Evolutionary conservation across 257 asterid species (phyloP), one percentile per base, ranked within the genome.

Genomic region (Anisodus acutangulus): DNA sequence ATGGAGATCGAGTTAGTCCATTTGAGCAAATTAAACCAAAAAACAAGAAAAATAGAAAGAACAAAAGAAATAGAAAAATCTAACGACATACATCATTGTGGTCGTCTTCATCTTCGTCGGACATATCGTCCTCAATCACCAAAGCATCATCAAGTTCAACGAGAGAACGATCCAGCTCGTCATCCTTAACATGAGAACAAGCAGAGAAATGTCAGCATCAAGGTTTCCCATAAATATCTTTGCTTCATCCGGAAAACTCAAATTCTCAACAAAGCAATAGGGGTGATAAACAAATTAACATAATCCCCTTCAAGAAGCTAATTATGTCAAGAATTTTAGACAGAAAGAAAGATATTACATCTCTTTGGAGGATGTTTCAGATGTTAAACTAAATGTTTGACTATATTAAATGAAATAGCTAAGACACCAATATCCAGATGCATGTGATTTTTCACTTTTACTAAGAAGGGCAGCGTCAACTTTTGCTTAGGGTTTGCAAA

Each of bases 41-140:
- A 76, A 51, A 51, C 6, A 76, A 31, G 35, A 67, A 58, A 31
- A 51, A 64, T 82, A 37, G 67, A 82, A 51, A 43, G 78, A 51
- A 59, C 15, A 62, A 47, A 62, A 22, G 16, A 45, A 45, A 11
- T 1, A 62, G 59, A 41, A 76, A 62, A 68, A 59, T 37, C 74
- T 17, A 54, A 78, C 35, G 35, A 31, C 92, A 83, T 93, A 97
- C 99, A 89, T 92, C 97, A 84, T 94, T 97, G 84, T 85, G 90
- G 82, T 88, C 96, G 6, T 92, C 95, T 3, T 91, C 97, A 9
- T 76, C 35, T 31, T 31, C 35, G 35, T 31, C 98, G 3, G 98
- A 97, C 66, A 97, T 87, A 86, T 97, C 98, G 70, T 95, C 99
- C 87, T 95, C 98, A 89, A 95, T 97, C 91, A 97, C 97, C 93